Base-by-base conservation (phyloP, 495 filamentous ascomycete genomes). In the Aspergillus funiculosus region DNA sequence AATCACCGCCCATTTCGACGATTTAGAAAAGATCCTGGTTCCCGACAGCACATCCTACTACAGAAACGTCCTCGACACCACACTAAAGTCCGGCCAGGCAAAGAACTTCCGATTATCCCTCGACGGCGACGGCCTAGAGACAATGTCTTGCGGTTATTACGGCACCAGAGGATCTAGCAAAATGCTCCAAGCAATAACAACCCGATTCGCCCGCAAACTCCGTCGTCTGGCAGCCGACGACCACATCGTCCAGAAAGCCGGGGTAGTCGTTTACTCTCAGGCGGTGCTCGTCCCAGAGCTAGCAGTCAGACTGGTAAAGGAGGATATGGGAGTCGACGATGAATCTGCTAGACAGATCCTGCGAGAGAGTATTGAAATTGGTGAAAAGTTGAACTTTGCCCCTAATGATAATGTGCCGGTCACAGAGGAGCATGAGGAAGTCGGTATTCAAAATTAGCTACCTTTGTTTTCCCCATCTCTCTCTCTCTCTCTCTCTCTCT, bases 271-370 rank as follows among this genome's bases (percentile, higher is more conserved):
- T 13, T 98, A 87, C 53, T 78, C 95, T 6, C 89, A 95, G 63
- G 70, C 73, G 0, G 92, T 97, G 2, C 66, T 96, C 30, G 89
- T 94, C 10, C 90, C 90, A 0, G 92, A 98, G 59, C 60, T 96
- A 37, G 78, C 84, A 4, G 71, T 87, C 1, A 64, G 68, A 50
- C 73, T 98, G 13, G 83, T 97, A 19, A 85, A 77, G 70, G 85
- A 95, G 51, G 92, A 98, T 57, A 86, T 96, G 85, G 57, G 62
- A 0, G 75, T 85, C n/a, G 64, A 66, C 5, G 77, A 78, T 41
- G 78, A 79, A 34, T 60, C 72, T 49, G 88, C 89, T 11, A 72
- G 83, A 55, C 59, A 67, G 40, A 80, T 95, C 15, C 53, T 97
- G 53, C 60, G 72, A 6, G 84, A 90, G 21, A 95, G 87, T 58